Conservation (phyloP, 2,329 filamentous ascomycete genomes). For the Geoglossum cookeanum region DNA sequence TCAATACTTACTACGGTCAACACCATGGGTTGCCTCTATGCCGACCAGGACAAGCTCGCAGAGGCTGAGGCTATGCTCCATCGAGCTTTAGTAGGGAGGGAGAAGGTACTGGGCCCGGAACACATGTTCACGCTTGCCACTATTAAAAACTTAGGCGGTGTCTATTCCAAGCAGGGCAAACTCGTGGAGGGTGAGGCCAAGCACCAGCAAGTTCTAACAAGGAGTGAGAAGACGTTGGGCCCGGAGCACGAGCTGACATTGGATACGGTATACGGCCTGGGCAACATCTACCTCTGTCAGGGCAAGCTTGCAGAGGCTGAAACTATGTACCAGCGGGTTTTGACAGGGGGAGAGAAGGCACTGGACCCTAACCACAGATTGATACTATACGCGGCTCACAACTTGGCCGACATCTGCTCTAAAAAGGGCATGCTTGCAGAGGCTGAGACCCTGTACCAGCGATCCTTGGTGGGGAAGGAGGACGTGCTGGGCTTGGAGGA, state of each 20-base stretch:
- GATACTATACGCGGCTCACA: slow-evolving; percentile 1
- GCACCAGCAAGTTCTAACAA: slow-evolving; percentile 10
- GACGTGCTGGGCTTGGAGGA: not conserved
- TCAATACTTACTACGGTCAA: not conserved
- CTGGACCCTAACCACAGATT: not conserved
- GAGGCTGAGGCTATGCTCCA: not conserved
- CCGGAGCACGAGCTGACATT: not conserved
- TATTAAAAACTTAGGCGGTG: slow-evolving; percentile 12
- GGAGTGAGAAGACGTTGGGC: not conserved
- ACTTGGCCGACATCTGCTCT: slow-evolving; percentile 12
- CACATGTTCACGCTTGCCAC: slow-evolving; percentile 10
- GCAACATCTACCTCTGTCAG: not conserved
- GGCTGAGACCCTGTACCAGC: not conserved
- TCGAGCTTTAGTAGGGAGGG: not conserved
- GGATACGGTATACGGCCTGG: not conserved
- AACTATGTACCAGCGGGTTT: not conserved
- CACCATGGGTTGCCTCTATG: not conserved
- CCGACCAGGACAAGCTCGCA: not conserved
- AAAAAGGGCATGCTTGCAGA: not conserved
- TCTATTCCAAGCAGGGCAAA: slow-evolving; percentile 12
- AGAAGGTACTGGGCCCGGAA: not conserved
- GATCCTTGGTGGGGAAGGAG: not conserved
- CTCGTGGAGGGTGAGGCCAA: slow-evolving; percentile 13
- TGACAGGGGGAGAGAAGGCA: not conserved
- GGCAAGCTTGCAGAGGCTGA: not conserved